These are phyloP conservation scores for Fusarium sp. DNA, from an alignment of 2,329 filamentous ascomycete species.

Conservation along the genomic window DNA sequence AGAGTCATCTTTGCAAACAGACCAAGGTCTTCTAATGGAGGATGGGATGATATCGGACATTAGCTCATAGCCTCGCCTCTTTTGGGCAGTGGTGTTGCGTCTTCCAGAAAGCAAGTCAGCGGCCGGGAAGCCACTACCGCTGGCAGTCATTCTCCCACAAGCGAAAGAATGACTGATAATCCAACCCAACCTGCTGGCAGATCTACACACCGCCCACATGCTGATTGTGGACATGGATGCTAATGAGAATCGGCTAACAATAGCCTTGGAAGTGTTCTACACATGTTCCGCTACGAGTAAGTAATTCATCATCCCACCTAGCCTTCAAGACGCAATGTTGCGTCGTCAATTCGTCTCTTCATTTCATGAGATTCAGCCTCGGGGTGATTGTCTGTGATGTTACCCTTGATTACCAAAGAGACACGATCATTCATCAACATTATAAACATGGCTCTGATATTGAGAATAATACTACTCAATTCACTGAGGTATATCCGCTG, in stretches of 20 bases:
- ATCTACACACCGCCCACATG: not conserved
- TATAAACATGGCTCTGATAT: not conserved
- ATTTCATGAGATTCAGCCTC: not conserved
- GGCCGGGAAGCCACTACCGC: too few relatives aligned
- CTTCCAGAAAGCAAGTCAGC: too few relatives aligned
- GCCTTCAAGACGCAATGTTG: not conserved
- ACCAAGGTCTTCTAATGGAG: too few relatives aligned
- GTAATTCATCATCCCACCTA: not conserved
- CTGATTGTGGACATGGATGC: not conserved
- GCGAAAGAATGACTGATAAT: not conserved
- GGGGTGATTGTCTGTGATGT: not conserved
- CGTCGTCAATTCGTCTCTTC: not conserved
- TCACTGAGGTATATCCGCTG: constrained; percentile 22
- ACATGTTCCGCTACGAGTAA: not conserved
- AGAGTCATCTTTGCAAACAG: too few relatives aligned
- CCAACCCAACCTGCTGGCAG: not conserved
- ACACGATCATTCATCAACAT: not conserved
- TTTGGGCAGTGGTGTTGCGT: too few relatives aligned
- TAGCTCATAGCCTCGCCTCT: too few relatives aligned
- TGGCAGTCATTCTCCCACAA: too few relatives aligned
- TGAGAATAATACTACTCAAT: constrained; percentile 15
- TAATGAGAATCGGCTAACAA: not conserved
- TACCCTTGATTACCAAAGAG: not conserved
- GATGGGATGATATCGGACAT: too few relatives aligned
- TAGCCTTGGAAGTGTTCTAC: not conserved